phyloP scores from a whole-genome alignment of 2,329 filamentous ascomycete species.

The Fusarium praegraminearum region DNA sequence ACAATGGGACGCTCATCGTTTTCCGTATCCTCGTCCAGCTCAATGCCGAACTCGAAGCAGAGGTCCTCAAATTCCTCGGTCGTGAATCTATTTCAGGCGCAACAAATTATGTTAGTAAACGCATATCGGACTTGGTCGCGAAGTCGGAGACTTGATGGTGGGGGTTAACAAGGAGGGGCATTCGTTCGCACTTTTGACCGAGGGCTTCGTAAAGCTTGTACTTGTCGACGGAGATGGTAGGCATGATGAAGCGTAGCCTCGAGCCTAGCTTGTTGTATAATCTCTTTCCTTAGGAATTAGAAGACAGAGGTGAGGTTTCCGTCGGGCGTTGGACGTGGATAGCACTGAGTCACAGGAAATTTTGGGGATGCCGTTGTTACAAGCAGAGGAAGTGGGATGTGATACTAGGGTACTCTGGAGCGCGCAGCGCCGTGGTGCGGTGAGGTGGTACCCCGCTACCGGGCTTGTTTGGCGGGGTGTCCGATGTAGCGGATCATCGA shows the following conservation, averaged over 20 bases:
- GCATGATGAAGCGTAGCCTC: constrained; percentile 70
- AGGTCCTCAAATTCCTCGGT: constrained; percentile 96
- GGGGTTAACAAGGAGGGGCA: constrained; percentile 43
- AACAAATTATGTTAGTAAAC: constrained; percentile 37
- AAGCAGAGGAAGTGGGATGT: constrained; percentile 8
- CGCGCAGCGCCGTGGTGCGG: background rate
- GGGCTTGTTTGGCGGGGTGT: constrained; percentile 44
- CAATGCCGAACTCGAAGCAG: constrained; percentile 98
- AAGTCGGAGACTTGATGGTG: constrained; percentile 35
- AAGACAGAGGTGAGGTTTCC: constrained; percentile 34
- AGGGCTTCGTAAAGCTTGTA: constrained; percentile 94
- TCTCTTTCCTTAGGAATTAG: constrained; percentile 36
- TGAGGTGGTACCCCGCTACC: constrained; percentile 37
- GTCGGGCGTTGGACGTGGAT: constrained; percentile 39
- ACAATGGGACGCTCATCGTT: constrained; percentile 78
- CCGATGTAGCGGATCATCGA: constrained; percentile 48
- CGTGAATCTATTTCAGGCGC: constrained; percentile 72
- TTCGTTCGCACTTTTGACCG: constrained; percentile 77
- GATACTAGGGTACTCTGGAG: constrained; percentile 31
- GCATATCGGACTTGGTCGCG: constrained; percentile 24
- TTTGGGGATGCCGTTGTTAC: constrained; percentile 49
- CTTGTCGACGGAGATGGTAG: constrained; percentile 97
- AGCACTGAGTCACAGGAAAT: constrained; percentile 57
- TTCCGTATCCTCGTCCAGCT: constrained; percentile 95
- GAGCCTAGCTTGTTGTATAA: constrained; percentile 29